These are phyloP conservation scores for Coleophoma crateriformis DNA, from an alignment of 2,329 filamentous ascomycete species.

Conservation along the genomic window DNA sequence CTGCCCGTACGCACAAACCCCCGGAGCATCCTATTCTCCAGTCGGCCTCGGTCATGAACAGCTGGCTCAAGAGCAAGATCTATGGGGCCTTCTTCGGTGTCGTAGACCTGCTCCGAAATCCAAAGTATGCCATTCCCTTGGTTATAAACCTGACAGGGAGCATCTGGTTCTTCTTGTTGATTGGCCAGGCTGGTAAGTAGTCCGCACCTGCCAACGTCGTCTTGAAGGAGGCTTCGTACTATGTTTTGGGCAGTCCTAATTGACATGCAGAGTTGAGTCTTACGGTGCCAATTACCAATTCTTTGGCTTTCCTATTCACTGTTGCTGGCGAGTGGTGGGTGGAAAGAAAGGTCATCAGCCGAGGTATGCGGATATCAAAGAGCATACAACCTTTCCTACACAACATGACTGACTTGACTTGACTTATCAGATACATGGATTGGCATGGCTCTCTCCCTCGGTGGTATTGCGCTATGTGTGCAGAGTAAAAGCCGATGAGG, in stretches of 20 bases:
- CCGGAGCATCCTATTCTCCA: conserved; percentile 51
- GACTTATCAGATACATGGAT: conserved; percentile 66
- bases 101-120: conserved; percentile 71
- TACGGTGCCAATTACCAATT: conserved; percentile 93
- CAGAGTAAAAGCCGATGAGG: conserved; percentile 47
- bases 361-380: conserved; percentile 47
- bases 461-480: conserved; percentile 80
- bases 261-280: conserved; percentile 69
- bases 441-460: conserved; percentile 74
- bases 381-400: conserved; percentile 2
- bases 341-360: conserved; percentile 82
- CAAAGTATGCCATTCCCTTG: conserved; percentile 78
- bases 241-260: conserved; percentile 7
- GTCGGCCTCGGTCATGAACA: conserved; percentile 42
- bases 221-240: not conserved
- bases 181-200: conserved; percentile 78
- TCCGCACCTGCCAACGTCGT: conserved; percentile 2
- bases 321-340: conserved; percentile 94
- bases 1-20: conserved; percentile 70
- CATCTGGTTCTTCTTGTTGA: conserved; percentile 93
- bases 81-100: conserved; percentile 68
- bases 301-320: conserved; percentile 91
- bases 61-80: conserved; percentile 57
- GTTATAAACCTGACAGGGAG: conserved; percentile 87
- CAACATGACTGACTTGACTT: not conserved